Percentiles rank a stretch among this genome's conserved stretches.
Evolutionary conservation across 805 yeast species (phyloP).

Genomic region (Suhomyces kilbournensis): DNA sequence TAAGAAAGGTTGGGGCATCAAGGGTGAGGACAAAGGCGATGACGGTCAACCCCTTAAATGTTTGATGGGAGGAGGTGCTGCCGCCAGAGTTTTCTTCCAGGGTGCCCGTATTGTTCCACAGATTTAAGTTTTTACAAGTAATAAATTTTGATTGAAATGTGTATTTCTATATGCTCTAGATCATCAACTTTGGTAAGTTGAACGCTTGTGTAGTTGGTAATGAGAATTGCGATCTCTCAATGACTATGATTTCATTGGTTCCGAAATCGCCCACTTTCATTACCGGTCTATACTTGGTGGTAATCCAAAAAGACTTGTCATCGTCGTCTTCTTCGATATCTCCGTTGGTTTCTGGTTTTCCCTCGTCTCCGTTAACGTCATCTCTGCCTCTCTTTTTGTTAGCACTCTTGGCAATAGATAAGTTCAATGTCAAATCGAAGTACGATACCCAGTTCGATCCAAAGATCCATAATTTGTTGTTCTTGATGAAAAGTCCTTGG

Average conservation of each 20-base stretch:
- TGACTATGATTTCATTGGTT: conserved; percentile 58
- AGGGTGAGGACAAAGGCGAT: conserved; percentile 49
- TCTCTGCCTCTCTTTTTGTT: conserved; percentile 42
- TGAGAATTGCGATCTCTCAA: conserved; percentile 71
- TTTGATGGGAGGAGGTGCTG: conserved; percentile 62
- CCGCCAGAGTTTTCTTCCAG: conserved; percentile 68
- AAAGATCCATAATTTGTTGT: conserved; percentile 72
- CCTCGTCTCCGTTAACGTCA: conserved; percentile 25
- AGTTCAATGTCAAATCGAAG: conserved; percentile 60
- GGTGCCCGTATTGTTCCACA: conserved; percentile 53
- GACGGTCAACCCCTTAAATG: conserved; percentile 47
- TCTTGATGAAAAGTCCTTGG: conserved; percentile 62
- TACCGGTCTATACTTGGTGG: conserved; percentile 72
- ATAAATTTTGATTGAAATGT: neutral
- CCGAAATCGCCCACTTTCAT: conserved; percentile 58
- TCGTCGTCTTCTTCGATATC: conserved; percentile 20
- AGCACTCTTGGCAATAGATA: conserved; percentile 41
- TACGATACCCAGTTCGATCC: conserved; percentile 80
- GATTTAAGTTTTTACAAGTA: conserved; percentile 9
- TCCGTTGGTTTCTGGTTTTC: conserved; percentile 23
- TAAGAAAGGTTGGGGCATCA: conserved; percentile 47
- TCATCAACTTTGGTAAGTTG: conserved; percentile 52
- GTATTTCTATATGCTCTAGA: conserved; percentile 19
- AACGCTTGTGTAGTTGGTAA: conserved; percentile 63
- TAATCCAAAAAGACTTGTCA: conserved; percentile 62